Base-by-base conservation (phyloP, 225 moss, liverwort and hornwort species). In the Neckera pumila region DNA sequence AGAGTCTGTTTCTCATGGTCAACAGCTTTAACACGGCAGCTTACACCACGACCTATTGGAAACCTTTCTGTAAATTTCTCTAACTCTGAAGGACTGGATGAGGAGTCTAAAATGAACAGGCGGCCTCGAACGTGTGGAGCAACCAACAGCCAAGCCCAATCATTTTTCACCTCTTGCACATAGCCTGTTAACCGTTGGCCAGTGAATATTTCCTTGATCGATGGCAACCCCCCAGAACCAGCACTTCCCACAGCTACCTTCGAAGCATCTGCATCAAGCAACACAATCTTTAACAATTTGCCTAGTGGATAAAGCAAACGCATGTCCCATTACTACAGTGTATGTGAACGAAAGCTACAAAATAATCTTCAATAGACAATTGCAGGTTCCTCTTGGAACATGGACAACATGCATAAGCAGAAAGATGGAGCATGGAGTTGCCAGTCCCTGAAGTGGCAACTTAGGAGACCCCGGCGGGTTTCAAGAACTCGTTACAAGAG, bases 121-220 rank as follows among this genome's bases (percentile, higher is more conserved):
- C 99, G 95, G 70, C 99, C 97, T 87, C 96, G 93, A 70, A 99
- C 87, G 74, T 96, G 96, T 28, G 94, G 97, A 43, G 92, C 93
- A 86, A 99, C 92, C 84, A 93, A 22, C 70, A 99, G 89, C 99
- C 99, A 99, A 86, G 95, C 99, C 90, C 90, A 94, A 31, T 96
- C 95, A 57, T 92, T 93, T 59, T 91, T 91, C 76, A 96, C 83
- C 79, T 95, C 96, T 91, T 96, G 96, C 57, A 99, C 96, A 90
- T 94, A 97, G 38, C 93, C 93, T 62, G 40, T 92, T 70, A 97
- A 61, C 40, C 86, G 72, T 82, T 97, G 94, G 56, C 95, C 93
- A 75, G 89, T 72, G 62, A 79, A 84, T 78, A 97, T 73, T 38
- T 90, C 85, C 56, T 95, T 92, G 10, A 96, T 89, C 14, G 91